Base-by-base conservation (phyloP, 2,329 filamentous ascomycete genomes). In the Penicillium sp. region DNA sequence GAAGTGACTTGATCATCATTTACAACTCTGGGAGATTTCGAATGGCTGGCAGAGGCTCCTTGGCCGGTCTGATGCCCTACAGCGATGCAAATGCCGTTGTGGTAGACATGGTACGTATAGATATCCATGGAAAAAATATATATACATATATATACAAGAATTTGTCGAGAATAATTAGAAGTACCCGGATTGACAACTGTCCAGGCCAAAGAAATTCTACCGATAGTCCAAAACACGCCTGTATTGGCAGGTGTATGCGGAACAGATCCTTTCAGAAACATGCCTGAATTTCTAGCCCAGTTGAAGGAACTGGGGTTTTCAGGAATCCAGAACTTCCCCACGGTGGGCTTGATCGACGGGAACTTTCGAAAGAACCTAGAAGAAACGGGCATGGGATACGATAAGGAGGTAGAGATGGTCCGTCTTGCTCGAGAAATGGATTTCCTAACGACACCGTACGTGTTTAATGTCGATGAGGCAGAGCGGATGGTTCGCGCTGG, bases 281-380 rank as follows among this genome's bases (percentile, higher is more conserved):
- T 89, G 67, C 71, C 78, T 2, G 65, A 70, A 5, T 89, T 90
- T 64, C 75, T 89, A 16, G 66, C 68, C 18, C 79, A 88, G 65
- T 73, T 90, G 35, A 79, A 81, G 55, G 78, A 79, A 1, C 69
- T 87, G 16, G 87, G 87, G 0, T 89, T 90, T 61, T 81, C 82
- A 1, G 87, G 87, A 1, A 79, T 89, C 14, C 87, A 90, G 68
- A 90, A 90, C 64, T 90, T 90, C 66, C 87, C 87, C 1, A 89
- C 87, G 0, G 86, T 89, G 1, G 87, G 87, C 0, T 73, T 90
- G 21, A 85, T 89, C 35, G 87, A 90, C 67, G 86, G 85, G 1
- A 77, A 77, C 12, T 89, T 90, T 66, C 79, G 87, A 12, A 77
- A 78, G 21, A 85, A 86, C 61, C 77, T 90, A 1, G 87, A 90